Evolutionary conservation across 768 basidiomycete species (phyloP).

Genomic region (Pleurotus giganteus): DNA sequence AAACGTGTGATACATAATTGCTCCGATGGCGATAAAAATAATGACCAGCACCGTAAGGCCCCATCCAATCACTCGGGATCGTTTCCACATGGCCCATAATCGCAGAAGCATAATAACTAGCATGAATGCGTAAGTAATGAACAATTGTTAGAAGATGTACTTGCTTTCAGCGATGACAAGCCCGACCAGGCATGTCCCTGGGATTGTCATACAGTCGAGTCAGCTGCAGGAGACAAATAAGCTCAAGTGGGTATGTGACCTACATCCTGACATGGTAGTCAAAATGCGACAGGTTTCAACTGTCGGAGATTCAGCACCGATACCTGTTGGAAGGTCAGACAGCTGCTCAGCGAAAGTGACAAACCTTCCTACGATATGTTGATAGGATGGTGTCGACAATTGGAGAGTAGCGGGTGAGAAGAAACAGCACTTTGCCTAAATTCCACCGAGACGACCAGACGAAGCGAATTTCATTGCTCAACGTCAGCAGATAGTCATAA

Average conservation of each 20-base stretch:
- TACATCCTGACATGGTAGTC: too few species aligned
- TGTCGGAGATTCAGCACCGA: too few species aligned
- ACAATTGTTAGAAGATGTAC: neutral
- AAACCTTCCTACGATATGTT: slow-evolving; percentile 11
- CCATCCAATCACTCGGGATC: neutral
- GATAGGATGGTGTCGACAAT: neutral
- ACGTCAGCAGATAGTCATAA: neutral
- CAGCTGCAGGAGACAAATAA: too few species aligned
- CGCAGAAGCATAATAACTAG: slow-evolving; percentile 5
- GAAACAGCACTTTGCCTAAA: slow-evolving; percentile 7
- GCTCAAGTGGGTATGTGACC: too few species aligned
- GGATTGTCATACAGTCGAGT: too few species aligned
- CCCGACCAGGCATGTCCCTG: neutral
- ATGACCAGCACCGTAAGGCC: neutral
- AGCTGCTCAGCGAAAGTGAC: too few species aligned
- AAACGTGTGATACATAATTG: neutral
- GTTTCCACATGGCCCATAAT: slow-evolving; percentile 4
- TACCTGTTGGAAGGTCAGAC: too few species aligned
- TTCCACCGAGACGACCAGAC: slow-evolving; percentile 4
- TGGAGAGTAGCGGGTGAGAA: slow-evolving; percentile 7
- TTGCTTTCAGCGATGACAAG: neutral
- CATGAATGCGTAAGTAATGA: neutral
- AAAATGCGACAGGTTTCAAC: neutral
- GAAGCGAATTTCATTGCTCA: neutral
- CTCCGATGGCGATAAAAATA: neutral